Conservation (phyloP, 805 yeast genomes). For the Monosporozyma unispora region DNA sequence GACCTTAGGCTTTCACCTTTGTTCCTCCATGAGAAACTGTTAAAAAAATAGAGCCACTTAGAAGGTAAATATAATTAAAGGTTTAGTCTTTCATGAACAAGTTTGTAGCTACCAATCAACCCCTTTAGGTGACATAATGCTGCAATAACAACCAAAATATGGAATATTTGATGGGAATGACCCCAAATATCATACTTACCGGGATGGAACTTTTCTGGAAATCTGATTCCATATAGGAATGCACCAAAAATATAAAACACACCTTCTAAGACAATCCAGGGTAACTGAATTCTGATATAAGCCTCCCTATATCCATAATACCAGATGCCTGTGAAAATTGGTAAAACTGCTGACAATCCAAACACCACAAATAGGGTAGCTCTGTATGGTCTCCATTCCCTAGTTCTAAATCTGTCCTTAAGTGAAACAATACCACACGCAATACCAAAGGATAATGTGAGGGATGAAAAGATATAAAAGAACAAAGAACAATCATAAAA, state of each 20-base stretch:
- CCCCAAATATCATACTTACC: conserved; percentile 64
- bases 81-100: conserved; percentile 32
- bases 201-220: conserved; percentile 64
- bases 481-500: conserved; percentile 37
- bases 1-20: no score
- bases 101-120: conserved; percentile 45
- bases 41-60: no score
- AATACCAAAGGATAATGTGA: conserved; percentile 49
- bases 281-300: conserved; percentile 42
- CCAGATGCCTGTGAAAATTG: conserved; percentile 47
- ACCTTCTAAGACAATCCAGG: conserved; percentile 64
- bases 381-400: conserved; percentile 65
- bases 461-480: conserved; percentile 31
- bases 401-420: conserved; percentile 55
- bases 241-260: conserved; percentile 74
- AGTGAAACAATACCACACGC: conserved; percentile 58
- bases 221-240: conserved; percentile 59
- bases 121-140: conserved; percentile 67
- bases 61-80: no score
- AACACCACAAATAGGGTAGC: conserved; percentile 72
- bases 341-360: conserved; percentile 70
- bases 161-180: conserved; percentile 81
- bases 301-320: conserved; percentile 44
- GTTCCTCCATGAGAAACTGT: no score
- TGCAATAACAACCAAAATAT: conserved; percentile 66